These are phyloP conservation scores for Umbelopsis vinacea DNA, from an alignment of 192 early-diverging fungal species.

Conservation along the genomic window DNA sequence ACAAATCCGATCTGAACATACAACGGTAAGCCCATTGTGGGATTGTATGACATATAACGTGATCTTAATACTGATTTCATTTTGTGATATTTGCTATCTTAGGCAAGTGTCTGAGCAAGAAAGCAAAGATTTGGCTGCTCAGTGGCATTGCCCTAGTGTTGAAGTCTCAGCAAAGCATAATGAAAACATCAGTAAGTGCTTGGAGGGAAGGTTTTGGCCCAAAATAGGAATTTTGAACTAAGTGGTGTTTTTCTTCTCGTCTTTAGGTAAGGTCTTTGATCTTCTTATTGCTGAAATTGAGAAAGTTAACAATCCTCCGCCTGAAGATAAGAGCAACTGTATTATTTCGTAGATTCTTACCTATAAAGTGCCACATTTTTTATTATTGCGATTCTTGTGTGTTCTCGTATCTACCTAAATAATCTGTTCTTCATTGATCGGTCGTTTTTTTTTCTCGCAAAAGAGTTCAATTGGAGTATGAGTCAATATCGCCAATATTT, in stretches of 20 bases:
- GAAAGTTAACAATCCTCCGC: constrained; percentile 65
- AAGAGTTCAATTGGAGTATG: background rate
- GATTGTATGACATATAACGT: background rate
- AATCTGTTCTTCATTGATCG: no score
- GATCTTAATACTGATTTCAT: background rate
- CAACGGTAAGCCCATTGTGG: constrained; percentile 52
- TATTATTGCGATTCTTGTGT: background rate
- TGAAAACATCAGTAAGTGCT: constrained; percentile 78
- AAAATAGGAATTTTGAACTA: no score
- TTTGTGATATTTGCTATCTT: background rate
- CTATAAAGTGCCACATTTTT: constrained; percentile 10
- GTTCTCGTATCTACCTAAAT: background rate
- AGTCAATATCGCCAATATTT: background rate
- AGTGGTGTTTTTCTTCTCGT: background rate
- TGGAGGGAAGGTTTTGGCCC: no score
- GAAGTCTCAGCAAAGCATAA: constrained; percentile 94
- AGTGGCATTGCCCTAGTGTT: constrained; percentile 85
- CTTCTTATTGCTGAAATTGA: constrained; percentile 85
- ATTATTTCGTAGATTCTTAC: constrained; percentile 45
- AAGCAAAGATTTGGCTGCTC: constrained; percentile 73
- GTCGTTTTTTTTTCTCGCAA: no score
- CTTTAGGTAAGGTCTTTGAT: constrained; percentile 72
- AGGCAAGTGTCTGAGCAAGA: constrained; percentile 81
- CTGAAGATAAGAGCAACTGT: constrained; percentile 60
- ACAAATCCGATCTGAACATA: constrained; percentile 85